These are phyloP conservation scores for Colletotrichum aenigma DNA, from an alignment of 2,329 filamentous ascomycete species.

Conservation along the genomic window DNA sequence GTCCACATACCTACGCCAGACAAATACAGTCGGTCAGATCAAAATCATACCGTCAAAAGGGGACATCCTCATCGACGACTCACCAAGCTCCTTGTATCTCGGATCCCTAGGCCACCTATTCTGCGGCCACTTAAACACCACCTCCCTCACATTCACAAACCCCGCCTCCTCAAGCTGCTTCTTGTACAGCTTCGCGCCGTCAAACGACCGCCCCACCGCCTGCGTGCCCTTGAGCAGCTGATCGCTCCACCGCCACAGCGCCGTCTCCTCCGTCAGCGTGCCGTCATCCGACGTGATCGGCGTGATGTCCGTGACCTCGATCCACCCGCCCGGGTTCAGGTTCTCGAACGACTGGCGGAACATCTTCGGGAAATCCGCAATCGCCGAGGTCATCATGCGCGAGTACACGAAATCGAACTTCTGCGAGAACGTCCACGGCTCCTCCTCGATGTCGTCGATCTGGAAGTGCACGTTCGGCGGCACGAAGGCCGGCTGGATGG, in stretches of 20 bases:
- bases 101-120: slow-evolving; percentile 52
- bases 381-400: slow-evolving; percentile 23
- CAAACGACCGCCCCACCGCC: slow-evolving; percentile 32
- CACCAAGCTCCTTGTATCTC: slow-evolving; percentile 50
- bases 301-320: slow-evolving; percentile 48
- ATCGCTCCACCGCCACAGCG: not conserved
- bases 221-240: not conserved
- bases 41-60: not conserved
- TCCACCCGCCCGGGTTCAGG: slow-evolving; percentile 47
- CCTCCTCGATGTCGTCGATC: slow-evolving; percentile 49
- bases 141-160: slow-evolving; percentile 52
- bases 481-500: slow-evolving; percentile 61
- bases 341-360: slow-evolving; percentile 24
- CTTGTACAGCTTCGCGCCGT: slow-evolving; percentile 32
- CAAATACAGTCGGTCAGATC: too few relatives aligned
- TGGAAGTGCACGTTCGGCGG: slow-evolving; percentile 67
- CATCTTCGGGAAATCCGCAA: slow-evolving; percentile 25
- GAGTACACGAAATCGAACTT: slow-evolving; percentile 30
- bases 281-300: slow-evolving; percentile 46
- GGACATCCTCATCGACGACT: not conserved
- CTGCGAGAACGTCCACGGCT: slow-evolving; percentile 38
- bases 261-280: slow-evolving; percentile 28
- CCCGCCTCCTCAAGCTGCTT: slow-evolving; percentile 49
- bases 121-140: slow-evolving; percentile 47
- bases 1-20: too few relatives aligned